Conservation (phyloP, 495 filamentous ascomycete species). For the Pseudoneurospora amorphoporcata region DNA sequence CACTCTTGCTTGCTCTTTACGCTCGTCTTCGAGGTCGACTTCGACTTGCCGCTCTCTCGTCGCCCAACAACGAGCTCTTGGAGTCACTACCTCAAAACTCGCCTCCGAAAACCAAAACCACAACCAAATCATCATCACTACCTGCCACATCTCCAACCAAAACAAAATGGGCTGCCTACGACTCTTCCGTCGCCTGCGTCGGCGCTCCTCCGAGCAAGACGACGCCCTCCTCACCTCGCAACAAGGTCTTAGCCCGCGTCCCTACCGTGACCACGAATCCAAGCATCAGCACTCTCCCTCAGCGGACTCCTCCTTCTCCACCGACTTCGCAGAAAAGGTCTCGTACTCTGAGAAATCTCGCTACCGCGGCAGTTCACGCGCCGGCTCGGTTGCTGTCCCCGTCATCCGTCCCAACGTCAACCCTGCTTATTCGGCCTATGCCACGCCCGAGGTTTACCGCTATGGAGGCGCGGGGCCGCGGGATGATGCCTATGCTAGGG, state of each 20-base stretch:
- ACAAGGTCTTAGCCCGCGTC: not conserved
- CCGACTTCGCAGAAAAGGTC: not conserved
- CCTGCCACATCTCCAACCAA: not conserved
- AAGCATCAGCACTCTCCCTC: not conserved
- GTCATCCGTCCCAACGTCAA: not conserved
- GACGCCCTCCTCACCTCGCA: not conserved
- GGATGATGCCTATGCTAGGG: not conserved
- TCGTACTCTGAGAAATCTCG: not conserved
- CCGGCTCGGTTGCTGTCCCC: not conserved
- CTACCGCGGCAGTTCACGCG: not conserved
- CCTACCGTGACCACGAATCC: not conserved
- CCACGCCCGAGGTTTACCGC: not conserved
- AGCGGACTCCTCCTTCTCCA: not conserved
- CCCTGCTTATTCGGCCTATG: not conserved
- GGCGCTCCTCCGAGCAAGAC: not conserved
- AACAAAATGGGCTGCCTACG: not conserved
- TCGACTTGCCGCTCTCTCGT: not conserved
- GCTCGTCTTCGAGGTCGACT: not conserved
- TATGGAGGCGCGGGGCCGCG: not conserved
- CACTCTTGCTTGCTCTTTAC: not conserved
- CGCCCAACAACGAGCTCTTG: not conserved
- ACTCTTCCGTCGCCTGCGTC: not conserved
- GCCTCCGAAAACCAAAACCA: not conserved
- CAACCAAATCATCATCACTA: not conserved
- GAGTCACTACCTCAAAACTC: not conserved